phyloP scores from a whole-genome alignment of 768 basidiomycete species.

The Calvatia gigantea region DNA sequence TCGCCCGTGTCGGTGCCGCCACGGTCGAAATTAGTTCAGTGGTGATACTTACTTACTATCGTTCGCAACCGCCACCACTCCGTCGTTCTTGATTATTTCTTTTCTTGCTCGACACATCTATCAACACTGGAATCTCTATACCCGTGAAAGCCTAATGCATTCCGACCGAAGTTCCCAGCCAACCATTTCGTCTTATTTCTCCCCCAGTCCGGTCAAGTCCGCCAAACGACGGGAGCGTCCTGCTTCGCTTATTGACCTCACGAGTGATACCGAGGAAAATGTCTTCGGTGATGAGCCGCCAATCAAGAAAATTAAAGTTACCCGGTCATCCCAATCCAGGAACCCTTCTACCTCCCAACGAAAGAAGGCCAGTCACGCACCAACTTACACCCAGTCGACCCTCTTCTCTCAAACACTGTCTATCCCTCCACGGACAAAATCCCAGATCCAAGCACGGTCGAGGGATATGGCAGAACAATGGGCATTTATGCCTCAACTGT shows the following conservation, averaged over 20 bases:
- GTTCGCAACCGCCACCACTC: not conserved
- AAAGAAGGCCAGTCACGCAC: not conserved
- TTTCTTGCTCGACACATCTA: not conserved
- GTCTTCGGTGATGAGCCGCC: slow-evolving; percentile 27
- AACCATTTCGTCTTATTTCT: slow-evolving; percentile 39
- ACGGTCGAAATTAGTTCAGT: not conserved
- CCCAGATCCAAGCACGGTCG: not conserved
- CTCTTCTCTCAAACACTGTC: not conserved
- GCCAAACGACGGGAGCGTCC: slow-evolving; percentile 25
- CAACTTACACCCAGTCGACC: slow-evolving; percentile 1
- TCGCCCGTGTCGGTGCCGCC: not conserved
- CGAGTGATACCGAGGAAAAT: slow-evolving; percentile 34
- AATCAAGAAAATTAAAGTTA: slow-evolving; percentile 12
- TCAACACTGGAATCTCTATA: not conserved
- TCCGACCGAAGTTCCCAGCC: slow-evolving; percentile 24
- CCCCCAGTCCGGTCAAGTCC: slow-evolving; percentile 16
- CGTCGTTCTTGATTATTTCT: not conserved
- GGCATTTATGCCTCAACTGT: slow-evolving; percentile 1
- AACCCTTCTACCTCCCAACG: not conserved
- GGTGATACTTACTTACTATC: not conserved
- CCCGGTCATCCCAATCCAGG: slow-evolving; percentile 7
- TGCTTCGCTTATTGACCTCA: slow-evolving; percentile 49
- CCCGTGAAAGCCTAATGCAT: slow-evolving; percentile 14
- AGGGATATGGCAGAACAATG: slow-evolving; percentile 4
- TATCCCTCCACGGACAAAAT: not conserved